A percentile compares a stretch with the other conserved stretches of the same genome.
Conservation (phyloP, 2,329 filamentous ascomycete species). For the Akanthomyces dipterigenus region DNA sequence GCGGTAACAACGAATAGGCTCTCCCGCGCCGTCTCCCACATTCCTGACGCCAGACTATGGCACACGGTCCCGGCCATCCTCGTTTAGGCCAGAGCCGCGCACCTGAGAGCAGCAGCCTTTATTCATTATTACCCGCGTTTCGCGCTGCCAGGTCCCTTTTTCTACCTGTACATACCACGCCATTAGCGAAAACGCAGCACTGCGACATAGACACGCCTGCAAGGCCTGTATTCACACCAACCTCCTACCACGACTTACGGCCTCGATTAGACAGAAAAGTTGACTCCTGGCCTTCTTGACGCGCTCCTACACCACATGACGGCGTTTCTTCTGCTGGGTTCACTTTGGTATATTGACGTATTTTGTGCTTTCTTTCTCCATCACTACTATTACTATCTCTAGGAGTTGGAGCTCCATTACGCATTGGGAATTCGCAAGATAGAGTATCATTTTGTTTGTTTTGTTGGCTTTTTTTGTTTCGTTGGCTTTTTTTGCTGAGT, state of each 20-base stretch:
- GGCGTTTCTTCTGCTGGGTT: neutral
- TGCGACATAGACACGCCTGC: neutral
- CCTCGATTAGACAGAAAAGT: neutral
- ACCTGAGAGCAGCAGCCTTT: neutral
- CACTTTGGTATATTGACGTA: neutral
- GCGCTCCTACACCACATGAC: neutral
- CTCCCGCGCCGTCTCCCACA: constrained; percentile 8
- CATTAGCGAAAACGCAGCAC: neutral
- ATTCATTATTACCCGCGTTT: neutral
- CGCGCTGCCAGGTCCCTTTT: neutral
- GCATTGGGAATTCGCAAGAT: neutral
- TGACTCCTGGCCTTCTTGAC: neutral
- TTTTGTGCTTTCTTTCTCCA: neutral
- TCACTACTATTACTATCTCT: neutral
- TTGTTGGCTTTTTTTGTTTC: neutral
- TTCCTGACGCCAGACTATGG: constrained; percentile 6
- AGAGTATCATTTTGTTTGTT: neutral
- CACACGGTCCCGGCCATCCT: neutral
- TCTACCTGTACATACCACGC: neutral
- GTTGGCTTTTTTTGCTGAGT: neutral
- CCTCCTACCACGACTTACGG: neutral
- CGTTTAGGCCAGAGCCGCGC: neutral
- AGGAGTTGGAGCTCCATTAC: neutral
- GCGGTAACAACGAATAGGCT: constrained; percentile 17
- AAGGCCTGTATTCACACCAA: neutral